Evolutionary conservation across 208 protist species (phyloP), one percentile per base, ranked within the genome.

Genomic region (Leishmania martiniquensis): DNA sequence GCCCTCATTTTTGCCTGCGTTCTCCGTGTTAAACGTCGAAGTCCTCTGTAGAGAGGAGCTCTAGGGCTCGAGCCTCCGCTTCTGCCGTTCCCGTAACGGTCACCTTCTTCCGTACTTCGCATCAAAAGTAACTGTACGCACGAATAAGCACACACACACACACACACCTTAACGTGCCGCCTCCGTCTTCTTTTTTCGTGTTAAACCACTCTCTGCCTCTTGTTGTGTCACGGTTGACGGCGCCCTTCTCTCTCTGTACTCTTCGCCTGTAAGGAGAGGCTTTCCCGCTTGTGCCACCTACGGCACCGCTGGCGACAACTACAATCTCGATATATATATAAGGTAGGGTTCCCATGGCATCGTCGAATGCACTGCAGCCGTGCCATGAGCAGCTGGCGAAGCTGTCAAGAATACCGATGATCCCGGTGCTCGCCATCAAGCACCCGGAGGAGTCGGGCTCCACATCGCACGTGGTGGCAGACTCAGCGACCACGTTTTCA

Each of bases 341-440:
- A 39, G n/a, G 32, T 44, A 4, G 1, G 34, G 70, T 34, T 52
- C 32, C 29, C 70, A 74, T 63, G 70, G 32, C 34, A 62, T 57
- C 37, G 13, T 37, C 70, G 9, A 52, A 63, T 12, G 32, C 51
- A 20, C 22, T 62, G 51, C 45, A 44, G 4, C 34, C 15, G 51
- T 74, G 47, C 42, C 42, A 65, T 17, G 25, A 12, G 15, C 9
- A 20, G 3, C 39, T 15, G 3, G 55, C 20, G n/a, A 76, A 76
- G 42, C 59, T 76, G 29, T 49, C 72, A 34, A n/a, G 45, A 42
- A 76, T 76, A 29, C 59, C 72, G 37, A 32, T 42, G 59, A 67
- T 76, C 59, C 72, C 72, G n/a, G 25, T 76, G 29, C 72, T 76
- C 39, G 54, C 72, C 45, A 76, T 76, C 72, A 66, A 76, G 72